Evolutionary conservation across 2,329 filamentous ascomycete species (phyloP).

Genomic region (Colletotrichum shisoi): DNA sequence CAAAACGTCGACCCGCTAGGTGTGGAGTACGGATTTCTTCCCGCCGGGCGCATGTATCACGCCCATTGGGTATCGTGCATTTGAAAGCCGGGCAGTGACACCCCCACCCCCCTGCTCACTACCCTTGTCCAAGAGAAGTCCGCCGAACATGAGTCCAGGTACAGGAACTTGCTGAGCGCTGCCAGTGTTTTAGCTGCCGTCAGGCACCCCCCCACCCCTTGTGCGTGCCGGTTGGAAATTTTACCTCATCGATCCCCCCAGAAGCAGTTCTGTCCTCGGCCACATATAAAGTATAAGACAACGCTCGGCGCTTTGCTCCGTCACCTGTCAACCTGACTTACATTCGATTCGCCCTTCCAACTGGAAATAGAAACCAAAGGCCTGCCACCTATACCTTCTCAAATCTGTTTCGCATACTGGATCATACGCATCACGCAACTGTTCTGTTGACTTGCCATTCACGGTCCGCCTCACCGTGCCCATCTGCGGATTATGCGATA

Average conservation of each 20-base stretch:
- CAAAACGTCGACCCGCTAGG: constrained; percentile 14
- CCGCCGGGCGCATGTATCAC: constrained; percentile 10
- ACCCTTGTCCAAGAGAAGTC: constrained; percentile 34
- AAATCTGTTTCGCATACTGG: constrained; percentile 18
- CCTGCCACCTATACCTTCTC: constrained; percentile 1
- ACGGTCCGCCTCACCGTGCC: not conserved
- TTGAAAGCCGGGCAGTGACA: constrained; percentile 33
- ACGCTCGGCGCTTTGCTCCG: constrained; percentile 26
- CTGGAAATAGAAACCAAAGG: constrained; percentile 17
- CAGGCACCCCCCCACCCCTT: constrained; percentile 31
- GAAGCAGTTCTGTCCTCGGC: constrained; percentile 17
- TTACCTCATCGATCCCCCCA: constrained; percentile 37
- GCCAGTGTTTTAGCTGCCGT: constrained; percentile 37
- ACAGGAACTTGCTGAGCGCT: constrained; percentile 37
- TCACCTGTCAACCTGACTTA: not conserved
- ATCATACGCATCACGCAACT: not conserved
- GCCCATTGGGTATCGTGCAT: constrained; percentile 28
- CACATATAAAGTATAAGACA: constrained; percentile 38
- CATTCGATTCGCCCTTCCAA: not conserved
- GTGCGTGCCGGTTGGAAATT: constrained; percentile 28
- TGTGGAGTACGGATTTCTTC: constrained; percentile 38
- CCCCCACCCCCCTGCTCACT: constrained; percentile 31
- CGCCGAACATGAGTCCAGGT: constrained; percentile 28
- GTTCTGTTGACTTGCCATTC: not conserved
- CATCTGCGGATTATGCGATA: constrained; percentile 20